Percentiles rank a stretch among this genome's conserved stretches.
These are phyloP conservation scores for Nowakowskiella sp. DNA, from an alignment of 192 early-diverging fungal genomes.

Conservation along the genomic window DNA sequence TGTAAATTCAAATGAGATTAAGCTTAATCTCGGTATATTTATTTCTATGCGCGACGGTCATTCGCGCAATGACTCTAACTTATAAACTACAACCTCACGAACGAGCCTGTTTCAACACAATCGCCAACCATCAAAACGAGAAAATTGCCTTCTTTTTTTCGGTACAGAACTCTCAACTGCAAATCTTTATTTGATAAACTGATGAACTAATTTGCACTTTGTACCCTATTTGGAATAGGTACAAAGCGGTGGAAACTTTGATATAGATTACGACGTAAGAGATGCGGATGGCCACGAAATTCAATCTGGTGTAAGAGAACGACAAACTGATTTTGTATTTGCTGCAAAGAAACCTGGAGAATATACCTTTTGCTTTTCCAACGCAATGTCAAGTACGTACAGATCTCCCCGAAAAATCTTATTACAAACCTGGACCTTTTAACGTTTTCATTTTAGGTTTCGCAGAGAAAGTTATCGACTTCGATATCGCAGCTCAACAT, in stretches of 20 bases:
- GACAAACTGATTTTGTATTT: conserved; percentile 94
- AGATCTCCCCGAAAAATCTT: too few relatives aligned
- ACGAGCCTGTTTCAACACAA: conserved; percentile 84
- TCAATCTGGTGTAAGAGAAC: conserved; percentile 74
- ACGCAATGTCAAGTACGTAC: conserved; percentile 89
- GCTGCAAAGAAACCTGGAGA: conserved; percentile 79
- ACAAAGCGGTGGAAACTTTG: conserved; percentile 93
- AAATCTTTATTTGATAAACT: too few relatives aligned
- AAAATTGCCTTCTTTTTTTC: too few relatives aligned
- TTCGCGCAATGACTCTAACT: conserved; percentile 53
- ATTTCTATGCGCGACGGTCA: too few relatives aligned
- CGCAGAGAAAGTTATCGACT: conserved; percentile 88
- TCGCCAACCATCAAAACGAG: conserved; percentile 67
- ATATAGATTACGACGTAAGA: conserved; percentile 87
- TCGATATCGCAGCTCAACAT: conserved; percentile 91
- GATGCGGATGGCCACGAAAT: conserved; percentile 73
- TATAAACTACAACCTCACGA: conserved; percentile 85
- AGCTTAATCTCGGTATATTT: too few relatives aligned
- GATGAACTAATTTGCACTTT: too few relatives aligned
- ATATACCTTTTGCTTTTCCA: conserved; percentile 95
- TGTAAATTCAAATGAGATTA: too few relatives aligned
- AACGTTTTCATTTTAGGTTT: too few relatives aligned
- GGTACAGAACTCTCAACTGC: too few relatives aligned
- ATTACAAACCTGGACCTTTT: too few relatives aligned
- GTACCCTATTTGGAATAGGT: too few relatives aligned